Base-by-base conservation (phyloP, 75 land plant genomes). In the Chamaecyparis obtusa region DNA sequence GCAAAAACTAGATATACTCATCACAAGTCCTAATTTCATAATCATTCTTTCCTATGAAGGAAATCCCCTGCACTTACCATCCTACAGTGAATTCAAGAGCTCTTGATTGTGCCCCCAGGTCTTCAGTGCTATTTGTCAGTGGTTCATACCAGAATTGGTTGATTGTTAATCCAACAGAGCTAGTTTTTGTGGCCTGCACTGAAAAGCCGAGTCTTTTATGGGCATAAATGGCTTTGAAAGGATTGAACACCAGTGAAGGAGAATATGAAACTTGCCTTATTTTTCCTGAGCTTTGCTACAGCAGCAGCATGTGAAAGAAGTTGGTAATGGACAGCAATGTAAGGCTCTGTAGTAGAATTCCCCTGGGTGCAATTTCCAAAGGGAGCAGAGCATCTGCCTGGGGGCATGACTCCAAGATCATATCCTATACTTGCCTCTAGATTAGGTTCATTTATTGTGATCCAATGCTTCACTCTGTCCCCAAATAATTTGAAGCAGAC, bases 401-500 rank as follows among this genome's bases (percentile, higher is more conserved):
- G 92, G 16, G 92, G 89, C 17, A 85, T 81, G 5, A 56, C 17
- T 46, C 90, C 90, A 17, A 60, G 32, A 75, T 89, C 88, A 86
- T 91, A 89, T 44, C 57, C 88, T 2, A 39, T 60, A n/a, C 82
- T 21, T 9, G 88, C 83, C 9, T 57, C n/a, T n/a, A 86, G 56
- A 46, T 93, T 87, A 7, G 89, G 90, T 86, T 92, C 92, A 37
- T 89, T 88, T 5, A 91, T 41, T 8, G 93, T 92, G 86, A 86
- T 90, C 92, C 93, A 92, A 15, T 84, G 30, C 69, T 86, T 86
- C 49, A 92, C 93, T 82, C 90, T 69, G 41, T 92, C 92, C 0
- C 93, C 93, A 85, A 91, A 92, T 30, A 85, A 88, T 10, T n/a
- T 79, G 64, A 92, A 92, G 82, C 92, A 92, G 1, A 89, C 88